Conservation (phyloP, 2,329 filamentous ascomycete species). For the Pyrenochaeta sp. region DNA sequence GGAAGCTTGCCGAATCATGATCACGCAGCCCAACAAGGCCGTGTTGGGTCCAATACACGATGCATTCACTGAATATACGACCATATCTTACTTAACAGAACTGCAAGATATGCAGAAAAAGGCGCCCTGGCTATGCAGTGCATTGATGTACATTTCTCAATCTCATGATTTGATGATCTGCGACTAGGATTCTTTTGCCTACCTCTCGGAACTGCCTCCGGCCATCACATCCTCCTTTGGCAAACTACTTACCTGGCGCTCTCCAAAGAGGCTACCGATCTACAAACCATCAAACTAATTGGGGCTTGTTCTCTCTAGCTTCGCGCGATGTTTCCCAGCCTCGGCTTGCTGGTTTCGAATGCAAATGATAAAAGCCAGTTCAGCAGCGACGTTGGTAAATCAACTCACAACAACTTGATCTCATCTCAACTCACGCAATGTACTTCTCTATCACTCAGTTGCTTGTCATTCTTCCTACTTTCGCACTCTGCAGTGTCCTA, state of each 20-base stretch:
- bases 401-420: background rate
- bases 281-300: background rate
- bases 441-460: background rate
- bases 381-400: background rate
- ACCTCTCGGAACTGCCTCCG: no score
- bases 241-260: background rate
- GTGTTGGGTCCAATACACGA: no score
- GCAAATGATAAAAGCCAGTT: background rate
- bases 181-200: no score
- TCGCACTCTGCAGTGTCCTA: background rate
- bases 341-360: background rate
- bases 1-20: conserved; percentile 59
- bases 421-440: background rate
- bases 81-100: no score
- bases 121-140: no score
- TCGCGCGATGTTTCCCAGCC: background rate
- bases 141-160: no score
- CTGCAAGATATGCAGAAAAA: no score
- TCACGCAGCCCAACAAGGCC: no score
- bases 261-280: background rate
- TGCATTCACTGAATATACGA: no score
- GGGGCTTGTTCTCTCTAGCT: background rate
- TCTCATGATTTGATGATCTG: no score
- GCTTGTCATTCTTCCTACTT: conserved; percentile 1
- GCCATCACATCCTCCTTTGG: no score